Base-by-base conservation (phyloP, 2,329 filamentous ascomycete genomes). In the Exophiala viscosa region DNA sequence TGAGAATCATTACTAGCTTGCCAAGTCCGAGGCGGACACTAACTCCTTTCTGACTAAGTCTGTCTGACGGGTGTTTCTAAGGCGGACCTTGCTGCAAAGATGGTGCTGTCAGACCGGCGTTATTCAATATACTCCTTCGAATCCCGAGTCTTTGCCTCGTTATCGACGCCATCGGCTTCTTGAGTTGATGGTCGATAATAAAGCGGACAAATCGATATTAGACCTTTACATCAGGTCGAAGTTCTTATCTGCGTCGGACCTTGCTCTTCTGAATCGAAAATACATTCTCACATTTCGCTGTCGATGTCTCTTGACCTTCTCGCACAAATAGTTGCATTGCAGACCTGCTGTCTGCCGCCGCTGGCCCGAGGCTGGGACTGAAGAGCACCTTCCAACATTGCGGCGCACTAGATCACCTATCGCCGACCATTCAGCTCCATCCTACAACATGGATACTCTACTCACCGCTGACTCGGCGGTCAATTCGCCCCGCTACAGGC, bases 381-480 rank as follows among this genome's bases (percentile, higher is more conserved):
- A 28, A 28, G 23, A 28, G 8, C 8, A 2, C 8, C 23, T 28
- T 28, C 23, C 23, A 28, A 7, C 23, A 28, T 28, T 7, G 23
- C 8, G 23, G 23, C n/a, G 8, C 40, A 36, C 28, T 23, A 47
- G 38, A 15, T 43, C 41, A 10, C 14, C 11, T 5, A 14, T 23
- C 18, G 18, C n/a, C 40, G 17, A 43, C 40, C 5, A 11, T 28
- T 44, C 13, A 4, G 7, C 9, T 7, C 40, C 33, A 20, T 31
- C 54, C 54, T n/a, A 33, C 47, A 51, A 44, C 50, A 77, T 78
- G 75, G 75, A 77, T 62, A 77, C 75, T 11, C 64, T 78, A 56
- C 67, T 77, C 56, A 96, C 91, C 42, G 90, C 90, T 65, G 90
- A 96, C 68, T 87, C 96, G 63, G 90, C 91, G 70, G 90, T 88